Evolutionary conservation across 106 monocot species (phyloP).

Genomic region (Dendrobium huoshanense): DNA sequence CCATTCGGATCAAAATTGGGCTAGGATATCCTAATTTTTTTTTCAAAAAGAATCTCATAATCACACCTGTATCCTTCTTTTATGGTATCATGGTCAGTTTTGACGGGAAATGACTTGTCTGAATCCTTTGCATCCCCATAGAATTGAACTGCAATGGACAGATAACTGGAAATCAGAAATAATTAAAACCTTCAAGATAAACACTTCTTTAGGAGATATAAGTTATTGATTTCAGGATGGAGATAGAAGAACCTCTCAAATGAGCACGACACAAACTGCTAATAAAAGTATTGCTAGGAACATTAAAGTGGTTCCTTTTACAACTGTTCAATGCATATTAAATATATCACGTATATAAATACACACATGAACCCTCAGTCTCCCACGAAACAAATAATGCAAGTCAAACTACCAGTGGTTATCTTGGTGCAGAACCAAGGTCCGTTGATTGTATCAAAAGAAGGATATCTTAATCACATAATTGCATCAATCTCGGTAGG

Average conservation of each 20-base stretch:
- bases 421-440: too few relatives aligned
- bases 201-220: neutral
- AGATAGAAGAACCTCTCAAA: neutral
- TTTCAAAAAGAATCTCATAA: neutral
- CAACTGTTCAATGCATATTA: too few relatives aligned
- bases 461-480: too few relatives aligned
- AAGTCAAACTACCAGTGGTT: too few relatives aligned
- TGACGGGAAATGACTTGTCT: constrained; percentile 29
- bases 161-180: neutral
- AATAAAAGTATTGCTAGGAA: neutral
- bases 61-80: constrained; percentile 63
- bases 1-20: too few relatives aligned
- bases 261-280: neutral
- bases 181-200: neutral
- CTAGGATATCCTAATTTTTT: too few relatives aligned
- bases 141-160: constrained; percentile 40
- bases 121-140: constrained; percentile 28
- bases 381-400: too few relatives aligned
- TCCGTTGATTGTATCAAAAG: too few relatives aligned
- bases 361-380: too few relatives aligned
- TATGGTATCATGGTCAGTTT: constrained; percentile 68
- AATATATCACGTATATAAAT: too few relatives aligned
- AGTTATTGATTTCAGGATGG: neutral
- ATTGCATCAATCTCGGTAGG: too few relatives aligned
- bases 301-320: neutral